Base-by-base conservation (phyloP, 129 eudicot species). In the Centrapalus pauciflorus region DNA sequence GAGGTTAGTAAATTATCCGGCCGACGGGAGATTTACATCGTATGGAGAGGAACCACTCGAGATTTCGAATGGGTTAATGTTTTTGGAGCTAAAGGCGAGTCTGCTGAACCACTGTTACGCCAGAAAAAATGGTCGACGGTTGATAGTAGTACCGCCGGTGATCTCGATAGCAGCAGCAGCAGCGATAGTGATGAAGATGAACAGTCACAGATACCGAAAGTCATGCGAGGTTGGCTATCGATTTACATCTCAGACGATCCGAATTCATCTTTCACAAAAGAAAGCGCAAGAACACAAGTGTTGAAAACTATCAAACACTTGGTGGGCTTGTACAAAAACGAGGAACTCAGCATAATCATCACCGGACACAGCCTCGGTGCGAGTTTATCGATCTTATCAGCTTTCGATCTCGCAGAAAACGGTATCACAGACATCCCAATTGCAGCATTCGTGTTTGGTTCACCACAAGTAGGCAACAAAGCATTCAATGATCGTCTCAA, bases 281-380 rank as follows among this genome's bases (percentile, higher is more conserved):
- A 71, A 24, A 93, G 98, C 38, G 95, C 95, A 1, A 75, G 95
- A 61, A 14, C 67, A 13, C 96, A 93, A 57, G 75, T 93, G 8
- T 28, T 46, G 71, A 69, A 33, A 34, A 76, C 63, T 78, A 83
- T 93, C 67, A 68, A 70, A 11, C 63, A 76, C 11, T 35, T 85
- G 70, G 71, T 84, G 61, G 57, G 54, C 5, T 21, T 61, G 58
- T 86, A 83, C 58, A 30, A 80, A 69, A 69, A 51, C 7, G 98
- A 93, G 68, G 67, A 80, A 7, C 24, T 84, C 6, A 88, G 92
- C 83, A 80, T 88, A 4, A 70, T 75, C 7, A 52, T 85, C 19
- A 76, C 95, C 1, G 98, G 98, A 14, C 95, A 93, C 49, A 85
- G 96, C 40, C 80, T 93, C 1, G 98, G 98, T 0, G 98, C 96